phyloP scores from a whole-genome alignment of 768 basidiomycete genomes.

The Tulasnella sp. region DNA sequence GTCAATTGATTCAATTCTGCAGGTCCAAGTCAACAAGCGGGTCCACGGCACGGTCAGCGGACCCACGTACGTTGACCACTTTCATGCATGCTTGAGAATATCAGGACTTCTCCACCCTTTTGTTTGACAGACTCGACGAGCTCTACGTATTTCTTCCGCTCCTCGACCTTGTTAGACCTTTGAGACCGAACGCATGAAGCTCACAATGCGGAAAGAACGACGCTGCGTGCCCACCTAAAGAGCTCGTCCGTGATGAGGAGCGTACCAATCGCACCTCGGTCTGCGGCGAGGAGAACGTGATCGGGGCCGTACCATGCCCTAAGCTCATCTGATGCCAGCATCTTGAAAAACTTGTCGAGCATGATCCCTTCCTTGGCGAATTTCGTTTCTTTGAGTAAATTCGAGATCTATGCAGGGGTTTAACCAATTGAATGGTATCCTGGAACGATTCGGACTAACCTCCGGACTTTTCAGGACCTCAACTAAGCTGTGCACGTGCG shows the following conservation, averaged over 20 bases:
- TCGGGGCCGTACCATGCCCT: slow-evolving; percentile 98
- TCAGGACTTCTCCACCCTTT: slow-evolving; percentile 88
- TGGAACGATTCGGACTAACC: slow-evolving; percentile 45
- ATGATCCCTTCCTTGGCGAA: slow-evolving; percentile 91
- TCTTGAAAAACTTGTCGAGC: slow-evolving; percentile 97
- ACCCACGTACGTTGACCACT: slow-evolving; percentile 83
- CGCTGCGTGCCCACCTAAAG: slow-evolving; percentile 60
- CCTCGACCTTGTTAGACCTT: slow-evolving; percentile 74
- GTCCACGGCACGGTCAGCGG: background rate
- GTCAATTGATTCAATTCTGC: slow-evolving; percentile 93
- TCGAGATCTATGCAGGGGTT: slow-evolving; percentile 49
- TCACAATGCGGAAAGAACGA: slow-evolving; percentile 1
- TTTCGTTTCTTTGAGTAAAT: slow-evolving; percentile 88
- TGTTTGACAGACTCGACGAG: slow-evolving; percentile 85
- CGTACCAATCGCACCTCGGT: slow-evolving; percentile 90
- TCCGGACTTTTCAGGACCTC: slow-evolving; percentile 94
- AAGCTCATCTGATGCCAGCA: slow-evolving; percentile 90
- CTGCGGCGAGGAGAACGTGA: slow-evolving; percentile 86
- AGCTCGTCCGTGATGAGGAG: slow-evolving; percentile 92
- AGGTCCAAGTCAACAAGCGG: slow-evolving; percentile 18
- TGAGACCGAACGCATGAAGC: background rate
- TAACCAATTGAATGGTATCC: slow-evolving; percentile 28
- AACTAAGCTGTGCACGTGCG: slow-evolving; percentile 92
- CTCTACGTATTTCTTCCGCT: slow-evolving; percentile 77
- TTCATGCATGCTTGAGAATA: slow-evolving; percentile 99